phyloP scores from a whole-genome alignment of 169 alveolate species.

The Eimeria acervulina region DNA sequence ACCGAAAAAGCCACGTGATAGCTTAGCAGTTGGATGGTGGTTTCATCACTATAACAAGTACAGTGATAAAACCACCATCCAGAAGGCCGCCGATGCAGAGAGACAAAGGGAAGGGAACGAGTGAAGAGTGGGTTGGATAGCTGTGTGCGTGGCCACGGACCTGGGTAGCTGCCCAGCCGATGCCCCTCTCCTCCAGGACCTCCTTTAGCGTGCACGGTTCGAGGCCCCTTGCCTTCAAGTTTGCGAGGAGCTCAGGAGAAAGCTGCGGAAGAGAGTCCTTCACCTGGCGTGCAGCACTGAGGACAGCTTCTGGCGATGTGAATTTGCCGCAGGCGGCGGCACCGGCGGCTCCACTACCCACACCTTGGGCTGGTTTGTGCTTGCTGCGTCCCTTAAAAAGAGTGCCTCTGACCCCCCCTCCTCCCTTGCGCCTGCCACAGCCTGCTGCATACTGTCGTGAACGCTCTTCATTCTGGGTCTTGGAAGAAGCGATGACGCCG shows the following conservation, averaged over 20 bases:
- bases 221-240: slow-evolving; percentile 74
- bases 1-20: not conserved
- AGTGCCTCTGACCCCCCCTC: not conserved
- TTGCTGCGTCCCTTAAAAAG: slow-evolving; percentile 27
- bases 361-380: not conserved
- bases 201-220: slow-evolving; percentile 85
- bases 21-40: not conserved
- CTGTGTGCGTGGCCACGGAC: slow-evolving; percentile 8
- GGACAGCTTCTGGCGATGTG: slow-evolving; percentile 52
- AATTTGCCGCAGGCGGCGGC: slow-evolving; percentile 42
- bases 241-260: slow-evolving; percentile 42
- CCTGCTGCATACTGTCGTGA: slow-evolving; percentile 9
- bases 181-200: slow-evolving; percentile 86
- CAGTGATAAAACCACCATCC: not conserved
- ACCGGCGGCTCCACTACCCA: not conserved
- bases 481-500: slow-evolving; percentile 25
- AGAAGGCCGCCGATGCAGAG: not conserved
- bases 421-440: slow-evolving; percentile 33
- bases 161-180: slow-evolving; percentile 87
- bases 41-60: not conserved
- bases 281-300: slow-evolving; percentile 40
- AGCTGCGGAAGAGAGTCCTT: slow-evolving; percentile 63
- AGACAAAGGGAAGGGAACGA: not conserved
- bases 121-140: not conserved
- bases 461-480: not conserved